A percentile compares a stretch with the other conserved stretches of the same genome.
These are phyloP conservation scores for Psilocybe cubensis DNA, from an alignment of 768 basidiomycete species.

Conservation along the genomic window DNA sequence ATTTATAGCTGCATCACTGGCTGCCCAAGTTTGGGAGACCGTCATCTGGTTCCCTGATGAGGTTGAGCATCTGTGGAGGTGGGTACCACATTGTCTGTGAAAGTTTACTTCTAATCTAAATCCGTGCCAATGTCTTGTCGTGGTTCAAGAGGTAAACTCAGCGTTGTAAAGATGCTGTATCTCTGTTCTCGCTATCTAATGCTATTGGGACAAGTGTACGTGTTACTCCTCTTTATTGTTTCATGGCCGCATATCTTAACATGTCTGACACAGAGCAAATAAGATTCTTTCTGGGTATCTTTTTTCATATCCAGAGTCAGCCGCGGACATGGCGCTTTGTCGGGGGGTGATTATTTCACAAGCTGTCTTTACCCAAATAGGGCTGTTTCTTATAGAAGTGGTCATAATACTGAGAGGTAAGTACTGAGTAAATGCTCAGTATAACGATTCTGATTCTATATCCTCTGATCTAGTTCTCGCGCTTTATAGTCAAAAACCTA, in stretches of 20 bases:
- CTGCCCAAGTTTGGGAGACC: too few species aligned
- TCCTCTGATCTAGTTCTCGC: conserved; percentile 1
- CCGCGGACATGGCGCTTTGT: neutral
- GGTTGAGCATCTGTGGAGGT: too few species aligned
- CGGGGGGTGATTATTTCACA: neutral
- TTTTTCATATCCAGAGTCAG: neutral
- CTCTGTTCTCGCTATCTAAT: conserved; percentile 9
- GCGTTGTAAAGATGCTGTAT: conserved; percentile 5
- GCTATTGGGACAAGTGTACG: conserved; percentile 9
- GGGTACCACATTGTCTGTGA: too few species aligned
- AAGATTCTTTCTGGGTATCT: neutral
- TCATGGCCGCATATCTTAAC: neutral
- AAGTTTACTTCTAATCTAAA: too few species aligned
- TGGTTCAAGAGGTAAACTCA: conserved; percentile 13
- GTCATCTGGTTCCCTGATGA: too few species aligned
- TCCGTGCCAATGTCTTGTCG: too few species aligned
- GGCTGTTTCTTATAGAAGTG: neutral
- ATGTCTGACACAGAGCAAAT: too few species aligned
- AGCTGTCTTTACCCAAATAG: neutral
- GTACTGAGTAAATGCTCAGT: neutral
- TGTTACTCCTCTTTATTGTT: neutral
- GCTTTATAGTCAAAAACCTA: neutral
- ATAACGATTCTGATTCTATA: neutral
- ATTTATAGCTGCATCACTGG: too few species aligned
- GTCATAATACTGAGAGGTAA: neutral